These are phyloP conservation scores for Fusarium floridanum DNA, from an alignment of 2,329 filamentous ascomycete species.

Conservation along the genomic window DNA sequence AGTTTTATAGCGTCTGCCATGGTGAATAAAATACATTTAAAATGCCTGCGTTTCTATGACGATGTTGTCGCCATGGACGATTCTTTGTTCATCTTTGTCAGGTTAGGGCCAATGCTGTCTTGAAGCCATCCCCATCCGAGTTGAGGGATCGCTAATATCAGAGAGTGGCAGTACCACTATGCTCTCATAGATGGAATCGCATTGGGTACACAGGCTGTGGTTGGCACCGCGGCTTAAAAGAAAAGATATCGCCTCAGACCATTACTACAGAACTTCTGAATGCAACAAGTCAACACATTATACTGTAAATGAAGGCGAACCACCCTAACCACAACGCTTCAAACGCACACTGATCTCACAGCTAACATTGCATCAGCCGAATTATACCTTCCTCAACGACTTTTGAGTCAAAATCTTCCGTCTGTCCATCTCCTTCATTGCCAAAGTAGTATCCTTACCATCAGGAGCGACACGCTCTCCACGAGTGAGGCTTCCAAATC, in stretches of 20 bases:
- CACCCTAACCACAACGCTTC: neutral
- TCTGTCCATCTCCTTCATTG: slow-evolving; percentile 47
- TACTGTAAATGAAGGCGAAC: neutral
- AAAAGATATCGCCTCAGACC: neutral
- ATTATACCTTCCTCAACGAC: slow-evolving; percentile 38
- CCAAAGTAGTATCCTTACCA: slow-evolving; percentile 38
- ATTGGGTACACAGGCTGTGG: neutral
- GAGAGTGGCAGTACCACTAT: neutral
- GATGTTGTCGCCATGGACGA: neutral
- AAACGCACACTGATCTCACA: neutral
- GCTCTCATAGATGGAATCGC: neutral
- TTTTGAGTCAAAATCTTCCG: slow-evolving; percentile 42
- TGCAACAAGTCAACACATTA: neutral
- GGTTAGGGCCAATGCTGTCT: neutral
- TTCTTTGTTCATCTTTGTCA: neutral
- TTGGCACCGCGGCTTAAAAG: neutral
- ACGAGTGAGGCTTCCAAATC: slow-evolving; percentile 62
- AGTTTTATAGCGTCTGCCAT: neutral
- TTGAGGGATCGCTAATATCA: neutral
- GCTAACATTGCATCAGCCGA: no score
- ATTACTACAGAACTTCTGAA: neutral
- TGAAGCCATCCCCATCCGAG: neutral
- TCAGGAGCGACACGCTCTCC: slow-evolving; percentile 49
- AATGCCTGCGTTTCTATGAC: neutral
- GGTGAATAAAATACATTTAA: neutral